Evolutionary conservation across 129 eudicot species (phyloP), one percentile per base, ranked within the genome.

Genomic region (Helichrysum umbraculigerum): DNA sequence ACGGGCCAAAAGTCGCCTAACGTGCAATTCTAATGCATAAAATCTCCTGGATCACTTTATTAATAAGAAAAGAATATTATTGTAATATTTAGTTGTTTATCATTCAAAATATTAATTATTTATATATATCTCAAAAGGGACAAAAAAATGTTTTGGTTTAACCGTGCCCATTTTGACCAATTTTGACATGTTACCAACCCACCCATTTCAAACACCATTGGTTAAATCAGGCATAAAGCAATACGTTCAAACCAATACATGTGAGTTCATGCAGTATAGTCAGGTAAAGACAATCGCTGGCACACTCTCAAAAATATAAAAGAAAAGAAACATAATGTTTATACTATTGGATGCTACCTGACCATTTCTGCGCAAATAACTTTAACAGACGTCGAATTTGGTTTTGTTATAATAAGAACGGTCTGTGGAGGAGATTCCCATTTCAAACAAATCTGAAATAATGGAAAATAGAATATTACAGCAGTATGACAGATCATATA

Each of bases 371-470:
- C 83, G 79, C 94, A 91, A 5, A 91, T 84, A 76, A 84, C 84
- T 81, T 78, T 85, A 37, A 95, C 99, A 81, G 96, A 79, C 66
- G 78, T 50, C 79, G 99, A 95, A 82, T 95, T 91, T 70, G 99
- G 99, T 83, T 95, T 95, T 41, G 92, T 87, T 83, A 95, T 68
- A 57, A 95, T 86, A 76, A 95, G 92, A 44, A 95, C 91, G 20
- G 97, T 95, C 72, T 80, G 86, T 30, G 99, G 99, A 51, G 90
- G 83, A 60, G 96, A 81, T 74, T 91, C 97, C 99, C 99, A 95
- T 83, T 87, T 89, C 75, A 95, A 86, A 81, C 92, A 95, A 69
- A 95, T 95, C 99, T 95, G 96, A 58, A 85, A 77, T 10, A 39
- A 41, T 50, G 21, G 60, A 51, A 61, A 32, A 29, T 47, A 64